phyloP scores from a whole-genome alignment of 2,329 filamentous ascomycete species.

The Botrytis byssoidea region DNA sequence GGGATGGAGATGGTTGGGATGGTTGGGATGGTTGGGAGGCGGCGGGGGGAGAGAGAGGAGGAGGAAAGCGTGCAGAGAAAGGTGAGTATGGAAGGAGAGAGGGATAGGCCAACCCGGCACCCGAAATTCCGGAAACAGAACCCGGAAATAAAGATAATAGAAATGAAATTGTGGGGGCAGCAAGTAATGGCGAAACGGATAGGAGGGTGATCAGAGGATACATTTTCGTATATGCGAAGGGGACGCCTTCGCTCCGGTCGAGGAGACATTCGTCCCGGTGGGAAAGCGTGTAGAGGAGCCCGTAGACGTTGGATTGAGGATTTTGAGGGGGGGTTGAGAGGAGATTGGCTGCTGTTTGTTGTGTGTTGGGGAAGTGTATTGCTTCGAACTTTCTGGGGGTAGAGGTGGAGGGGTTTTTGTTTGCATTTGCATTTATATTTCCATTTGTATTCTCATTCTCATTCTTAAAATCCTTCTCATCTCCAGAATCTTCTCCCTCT shows the following conservation, averaged over 20 bases:
- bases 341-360: no score
- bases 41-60: neutral
- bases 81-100: neutral
- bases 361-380: no score
- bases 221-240: slow-evolving; percentile 47
- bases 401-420: no score
- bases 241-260: slow-evolving; percentile 62
- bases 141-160: neutral
- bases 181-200: neutral
- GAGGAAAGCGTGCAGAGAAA: no score
- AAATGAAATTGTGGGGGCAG: neutral
- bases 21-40: neutral
- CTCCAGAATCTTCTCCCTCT: neutral
- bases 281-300: slow-evolving; percentile 53
- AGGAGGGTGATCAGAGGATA: neutral
- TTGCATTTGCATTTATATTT: no score
- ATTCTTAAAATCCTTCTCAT: neutral
- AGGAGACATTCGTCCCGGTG: slow-evolving; percentile 51
- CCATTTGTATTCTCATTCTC: no score
- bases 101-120: neutral
- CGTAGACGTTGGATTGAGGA: slow-evolving; percentile 44
- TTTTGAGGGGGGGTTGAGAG: no score
- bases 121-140: neutral
- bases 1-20: no score
- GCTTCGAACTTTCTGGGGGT: no score